These are phyloP conservation scores for Penicillium coprophilum DNA, from an alignment of 495 filamentous ascomycete genomes.

Conservation along the genomic window DNA sequence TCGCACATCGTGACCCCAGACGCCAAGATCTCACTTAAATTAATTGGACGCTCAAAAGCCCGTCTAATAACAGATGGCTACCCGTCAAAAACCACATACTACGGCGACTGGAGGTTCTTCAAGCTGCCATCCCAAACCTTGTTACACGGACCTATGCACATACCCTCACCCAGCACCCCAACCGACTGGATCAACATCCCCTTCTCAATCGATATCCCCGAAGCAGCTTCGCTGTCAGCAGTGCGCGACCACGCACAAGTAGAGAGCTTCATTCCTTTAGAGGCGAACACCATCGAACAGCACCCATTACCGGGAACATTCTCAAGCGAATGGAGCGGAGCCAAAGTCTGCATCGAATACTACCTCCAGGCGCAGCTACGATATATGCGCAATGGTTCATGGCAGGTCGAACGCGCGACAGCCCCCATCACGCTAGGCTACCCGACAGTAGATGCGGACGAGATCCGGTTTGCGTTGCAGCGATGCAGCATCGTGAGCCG, in stretches of 20 bases:
- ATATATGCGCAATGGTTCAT: not conserved
- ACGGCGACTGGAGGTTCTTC: not conserved
- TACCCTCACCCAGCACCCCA: not conserved
- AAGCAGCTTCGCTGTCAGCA: not conserved
- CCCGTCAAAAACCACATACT: not conserved
- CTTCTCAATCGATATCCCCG: slow-evolving; percentile 4
- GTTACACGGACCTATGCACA: not conserved
- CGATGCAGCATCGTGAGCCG: not conserved
- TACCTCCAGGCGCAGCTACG: slow-evolving; percentile 5
- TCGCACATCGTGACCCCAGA: not conserved
- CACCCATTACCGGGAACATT: slow-evolving; percentile 1
- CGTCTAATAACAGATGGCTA: not conserved
- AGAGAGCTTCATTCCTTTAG: not conserved
- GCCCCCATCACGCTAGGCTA: not conserved
- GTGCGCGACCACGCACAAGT: not conserved
- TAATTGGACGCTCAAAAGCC: not conserved
- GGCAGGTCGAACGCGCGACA: not conserved
- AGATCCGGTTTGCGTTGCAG: slow-evolving; percentile 1
- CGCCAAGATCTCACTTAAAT: not conserved
- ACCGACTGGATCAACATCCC: slow-evolving; percentile 5
- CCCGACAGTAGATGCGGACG: not conserved
- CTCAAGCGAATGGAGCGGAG: not conserved
- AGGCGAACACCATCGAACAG: not conserved
- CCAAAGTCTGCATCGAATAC: slow-evolving; percentile 3
- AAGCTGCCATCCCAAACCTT: not conserved